Base-by-base conservation (phyloP, 805 yeast genomes). In the Hanseniaspora clermontiae region DNA sequence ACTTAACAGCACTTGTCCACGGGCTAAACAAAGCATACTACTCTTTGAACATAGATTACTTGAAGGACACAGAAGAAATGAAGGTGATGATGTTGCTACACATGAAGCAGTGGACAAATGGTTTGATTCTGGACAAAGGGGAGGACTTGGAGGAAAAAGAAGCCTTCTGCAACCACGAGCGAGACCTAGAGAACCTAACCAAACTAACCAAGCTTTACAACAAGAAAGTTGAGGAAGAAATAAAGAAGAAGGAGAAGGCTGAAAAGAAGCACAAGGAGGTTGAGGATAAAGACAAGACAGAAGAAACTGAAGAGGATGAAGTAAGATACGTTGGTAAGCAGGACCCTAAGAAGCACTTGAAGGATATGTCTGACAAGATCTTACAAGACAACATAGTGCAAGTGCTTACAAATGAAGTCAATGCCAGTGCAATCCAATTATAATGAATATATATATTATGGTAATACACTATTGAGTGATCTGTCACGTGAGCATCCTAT, bases 261-360 rank as follows among this genome's bases (percentile, higher is more conserved):
- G 93, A 90, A 70, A 78, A 91, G 63, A 88, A 88, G 71, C 91
- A 96, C 8, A 24, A 31, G 8, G 53, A 51, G 4, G n/a, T 15
- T 17, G 87, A 90, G 38, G 84, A 83, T 66, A 79, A 97, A 68
- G 89, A 93, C 50, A 70, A 83, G 62, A 95, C 87, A 61, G 75
- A 93, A 61, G 74, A 81, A 49, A 93, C 86, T 63, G 96, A 88
- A 47, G 93, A 90, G 70, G 78, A 93, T 63, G 88, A 87, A 70
- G 91, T 96, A 8, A 82, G 98, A 68, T 95, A 91, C 66, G 97
- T 93, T 39, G 99, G 99, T 64, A 90, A 88, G 68, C 97, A 91
- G 72, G 98, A 93, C 70, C 99, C 99, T 43, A 93, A 95, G 81
- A 93, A 91, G 74, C 99, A 93, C 74, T 76, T 93, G 64, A 78